Conservation (phyloP, 192 early-diverging fungal species). For the Backusella mclennaniae region DNA sequence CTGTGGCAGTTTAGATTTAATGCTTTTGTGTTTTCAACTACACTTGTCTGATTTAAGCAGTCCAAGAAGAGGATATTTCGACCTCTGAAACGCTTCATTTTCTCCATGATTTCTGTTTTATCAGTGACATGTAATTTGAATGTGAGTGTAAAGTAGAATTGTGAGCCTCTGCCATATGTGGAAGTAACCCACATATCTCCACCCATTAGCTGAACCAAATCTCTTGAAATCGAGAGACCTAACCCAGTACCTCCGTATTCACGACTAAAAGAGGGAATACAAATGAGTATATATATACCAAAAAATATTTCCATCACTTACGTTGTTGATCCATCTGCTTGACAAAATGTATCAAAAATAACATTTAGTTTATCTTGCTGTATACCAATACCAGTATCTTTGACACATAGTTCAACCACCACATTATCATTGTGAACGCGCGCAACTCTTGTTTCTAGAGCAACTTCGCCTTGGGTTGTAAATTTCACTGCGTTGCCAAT, state of each 20-base stretch:
- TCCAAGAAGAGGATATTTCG: constrained; percentile 68
- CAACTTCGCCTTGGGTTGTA: constrained; percentile 70
- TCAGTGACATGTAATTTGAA: constrained; percentile 42
- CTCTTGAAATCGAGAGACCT: constrained; percentile 80
- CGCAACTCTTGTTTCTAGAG: constrained; percentile 50
- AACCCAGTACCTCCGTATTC: constrained; percentile 87
- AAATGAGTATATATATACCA: neutral
- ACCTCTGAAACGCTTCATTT: constrained; percentile 58
- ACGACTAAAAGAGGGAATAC: constrained; percentile 34
- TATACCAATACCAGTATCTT: constrained; percentile 86
- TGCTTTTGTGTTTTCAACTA: constrained; percentile 48
- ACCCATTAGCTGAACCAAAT: constrained; percentile 73
- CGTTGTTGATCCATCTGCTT: constrained; percentile 81
- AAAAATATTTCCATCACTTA: constrained; percentile 5
- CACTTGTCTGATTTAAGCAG: constrained; percentile 39
- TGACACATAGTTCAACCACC: constrained; percentile 66
- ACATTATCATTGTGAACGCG: constrained; percentile 40
- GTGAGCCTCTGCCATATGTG: constrained; percentile 68
- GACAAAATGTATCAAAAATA: constrained; percentile 81
- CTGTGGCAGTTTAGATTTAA: constrained; percentile 47
- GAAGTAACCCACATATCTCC: constrained; percentile 80
- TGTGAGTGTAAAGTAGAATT: constrained; percentile 74
- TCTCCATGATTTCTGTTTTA: constrained; percentile 41
- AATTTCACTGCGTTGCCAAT: constrained; percentile 89
- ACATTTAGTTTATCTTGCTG: constrained; percentile 70